Evolutionary conservation across 306 rosid species (phyloP), one percentile per base, ranked within the genome.

Genomic region (Begonia fuchsioides): DNA sequence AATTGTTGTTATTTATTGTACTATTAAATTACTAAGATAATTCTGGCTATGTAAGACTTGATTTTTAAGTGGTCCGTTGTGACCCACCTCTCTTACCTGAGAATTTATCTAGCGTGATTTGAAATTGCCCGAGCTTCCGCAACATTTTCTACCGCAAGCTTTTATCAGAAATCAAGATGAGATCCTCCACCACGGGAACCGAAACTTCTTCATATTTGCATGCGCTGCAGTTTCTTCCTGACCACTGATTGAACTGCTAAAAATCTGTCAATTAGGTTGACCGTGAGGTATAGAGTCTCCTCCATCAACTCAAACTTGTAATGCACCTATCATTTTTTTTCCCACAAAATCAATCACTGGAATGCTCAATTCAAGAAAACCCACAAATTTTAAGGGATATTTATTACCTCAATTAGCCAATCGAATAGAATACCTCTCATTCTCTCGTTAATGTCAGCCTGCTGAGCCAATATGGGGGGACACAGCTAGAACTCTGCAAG

Each of bases 291-390:
- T 14, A 77, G 51, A 12, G 79, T 77, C 83, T 77, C 83, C 1
- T 77, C 80, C 79, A 77, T 77, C 44, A 77, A 65, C 54, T 77
- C 79, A 66, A 77, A 77, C 62, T 69, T 77, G 76, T 77, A 72
- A 60, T 77, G 83, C 44, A 77, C 83, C 83, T 76, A 68, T 17
- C 15, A 51, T 44, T 49, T 18, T 11, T n/a, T n/a, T 9, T 13
- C 8, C 35, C 35, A 26, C 35, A 26, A 8, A 26, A 26, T 26
- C 35, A 26, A 26, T 26, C 35, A 26, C 7, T 26, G 8, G 8
- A 0, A 4, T 26, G 35, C 35, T 26, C 35, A 26, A 26, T 5
- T 26, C 35, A 26, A 26, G 35, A 26, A 26, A 26, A 26, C 8
- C 8, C 8, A 26, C 35, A 26, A 26, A 2, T 26, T 26, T 2